These are phyloP conservation scores for Jasminum sambac DNA, from an alignment of 257 asterid species.

Conservation along the genomic window DNA sequence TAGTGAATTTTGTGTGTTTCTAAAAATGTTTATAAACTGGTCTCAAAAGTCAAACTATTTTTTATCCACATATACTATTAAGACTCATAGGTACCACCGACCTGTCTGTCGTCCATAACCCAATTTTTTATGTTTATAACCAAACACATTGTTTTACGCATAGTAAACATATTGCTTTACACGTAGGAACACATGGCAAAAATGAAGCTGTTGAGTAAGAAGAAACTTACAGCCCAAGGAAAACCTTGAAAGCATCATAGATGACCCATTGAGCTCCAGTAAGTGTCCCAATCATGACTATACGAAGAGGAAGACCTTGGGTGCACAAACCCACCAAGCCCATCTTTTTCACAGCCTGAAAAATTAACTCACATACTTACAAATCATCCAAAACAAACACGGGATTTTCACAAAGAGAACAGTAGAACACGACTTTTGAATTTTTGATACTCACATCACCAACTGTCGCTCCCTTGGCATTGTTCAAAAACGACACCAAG, in stretches of 20 bases:
- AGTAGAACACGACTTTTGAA: background rate
- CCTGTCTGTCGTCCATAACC: too few species aligned
- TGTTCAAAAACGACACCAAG: slow-evolving; percentile 85
- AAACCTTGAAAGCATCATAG: slow-evolving; percentile 73
- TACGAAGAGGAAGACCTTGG: slow-evolving; percentile 80
- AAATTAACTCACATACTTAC: background rate
- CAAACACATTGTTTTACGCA: too few species aligned
- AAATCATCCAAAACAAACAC: background rate
- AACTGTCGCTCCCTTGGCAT: slow-evolving; percentile 76
- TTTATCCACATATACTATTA: too few species aligned
- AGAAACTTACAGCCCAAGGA: slow-evolving; percentile 61
- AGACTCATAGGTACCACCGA: too few species aligned
- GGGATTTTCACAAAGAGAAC: background rate
- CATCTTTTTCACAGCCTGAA: slow-evolving; percentile 58
- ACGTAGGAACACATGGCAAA: background rate
- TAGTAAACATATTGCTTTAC: too few species aligned
- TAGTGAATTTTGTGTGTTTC: too few species aligned
- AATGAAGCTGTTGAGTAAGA: background rate
- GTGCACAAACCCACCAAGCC: slow-evolving; percentile 63
- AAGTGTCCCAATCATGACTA: slow-evolving; percentile 66
- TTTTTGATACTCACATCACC: slow-evolving; percentile 54
- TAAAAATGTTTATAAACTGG: too few species aligned
- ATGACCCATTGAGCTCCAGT: slow-evolving; percentile 86
- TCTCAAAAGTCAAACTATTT: too few species aligned
- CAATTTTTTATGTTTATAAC: too few species aligned